Conservation (phyloP, 1,284 basidiomycete species). For the Erythrobasidium hasegawianum region DNA sequence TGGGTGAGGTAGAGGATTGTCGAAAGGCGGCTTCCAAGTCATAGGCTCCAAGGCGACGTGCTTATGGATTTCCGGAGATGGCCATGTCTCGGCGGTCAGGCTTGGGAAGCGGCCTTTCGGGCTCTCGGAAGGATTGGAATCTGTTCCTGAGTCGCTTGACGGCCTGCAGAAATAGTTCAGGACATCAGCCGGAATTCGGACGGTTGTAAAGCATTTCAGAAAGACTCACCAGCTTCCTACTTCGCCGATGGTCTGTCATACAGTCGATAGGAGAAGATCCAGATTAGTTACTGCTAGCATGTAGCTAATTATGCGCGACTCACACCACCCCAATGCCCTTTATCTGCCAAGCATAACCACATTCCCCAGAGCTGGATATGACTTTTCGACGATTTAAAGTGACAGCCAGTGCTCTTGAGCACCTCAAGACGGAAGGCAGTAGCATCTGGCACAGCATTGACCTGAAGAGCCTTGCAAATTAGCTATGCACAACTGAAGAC, state of each 20-base stretch:
- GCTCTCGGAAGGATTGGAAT: conserved; percentile 14
- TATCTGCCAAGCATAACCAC: conserved; percentile 41
- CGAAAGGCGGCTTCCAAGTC: conserved; percentile 29
- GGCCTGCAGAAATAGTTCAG: too few relatives aligned
- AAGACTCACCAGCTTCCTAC: too few relatives aligned
- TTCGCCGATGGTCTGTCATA: conserved; percentile 26
- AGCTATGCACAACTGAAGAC: conserved; percentile 34
- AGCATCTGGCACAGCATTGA: conserved; percentile 40
- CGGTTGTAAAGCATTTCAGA: too few relatives aligned
- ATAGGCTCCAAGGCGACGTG: conserved; percentile 35
- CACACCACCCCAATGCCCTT: conserved; percentile 39
- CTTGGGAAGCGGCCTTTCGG: conserved; percentile 34
- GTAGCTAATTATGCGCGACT: conserved; percentile 30
- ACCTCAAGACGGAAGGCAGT: conserved; percentile 34
- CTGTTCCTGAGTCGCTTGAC: too few relatives aligned
- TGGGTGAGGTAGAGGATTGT: conserved; percentile 26
- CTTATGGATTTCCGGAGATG: conserved; percentile 24
- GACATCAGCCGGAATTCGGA: too few relatives aligned
- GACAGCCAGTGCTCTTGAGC: conserved; percentile 32
- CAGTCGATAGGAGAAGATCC: conserved; percentile 2
- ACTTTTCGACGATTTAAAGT: conserved; percentile 36
- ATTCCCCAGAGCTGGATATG: conserved; percentile 42
- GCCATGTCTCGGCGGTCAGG: conserved; percentile 33
- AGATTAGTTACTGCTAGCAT: not conserved
- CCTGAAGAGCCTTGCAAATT: conserved; percentile 36